A percentile compares a stretch with the other conserved stretches of the same genome.
These are phyloP conservation scores for Tolypocladium ophioglossoides DNA, from an alignment of 2,329 filamentous ascomycete genomes.

Conservation along the genomic window DNA sequence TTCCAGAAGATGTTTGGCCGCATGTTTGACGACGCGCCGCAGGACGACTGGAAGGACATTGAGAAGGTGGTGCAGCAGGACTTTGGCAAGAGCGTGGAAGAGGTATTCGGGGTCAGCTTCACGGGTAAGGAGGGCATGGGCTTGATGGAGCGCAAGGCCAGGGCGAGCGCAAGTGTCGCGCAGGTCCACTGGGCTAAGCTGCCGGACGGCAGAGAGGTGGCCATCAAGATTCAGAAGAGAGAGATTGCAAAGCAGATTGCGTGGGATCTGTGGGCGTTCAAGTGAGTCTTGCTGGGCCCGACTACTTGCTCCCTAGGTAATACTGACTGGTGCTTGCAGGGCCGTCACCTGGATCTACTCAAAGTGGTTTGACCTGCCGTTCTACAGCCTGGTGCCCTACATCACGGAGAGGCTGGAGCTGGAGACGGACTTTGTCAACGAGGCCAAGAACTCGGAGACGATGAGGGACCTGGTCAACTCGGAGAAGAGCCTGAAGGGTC, in stretches of 20 bases:
- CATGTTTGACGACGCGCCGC: conserved; percentile 97
- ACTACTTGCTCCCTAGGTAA: background rate
- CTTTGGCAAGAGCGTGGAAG: conserved; percentile 76
- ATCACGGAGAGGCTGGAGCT: conserved; percentile 85
- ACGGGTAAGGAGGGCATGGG: conserved; percentile 57
- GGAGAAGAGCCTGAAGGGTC: conserved; percentile 64
- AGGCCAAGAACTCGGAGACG: conserved; percentile 75
- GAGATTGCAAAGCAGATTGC: conserved; percentile 86
- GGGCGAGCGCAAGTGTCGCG: conserved; percentile 82
- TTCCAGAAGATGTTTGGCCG: conserved; percentile 92
- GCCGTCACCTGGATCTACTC: conserved; percentile 76
- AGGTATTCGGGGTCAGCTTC: conserved; percentile 88
- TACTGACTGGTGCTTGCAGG: conserved; percentile 23
- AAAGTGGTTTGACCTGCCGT: conserved; percentile 82
- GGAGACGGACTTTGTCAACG: conserved; percentile 90
- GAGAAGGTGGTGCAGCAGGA: conserved; percentile 79
- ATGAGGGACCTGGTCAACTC: conserved; percentile 69
- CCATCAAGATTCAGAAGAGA: conserved; percentile 91
- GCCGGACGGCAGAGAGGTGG: conserved; percentile 79
- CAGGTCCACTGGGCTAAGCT: conserved; percentile 93
- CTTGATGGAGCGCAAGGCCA: conserved; percentile 47
- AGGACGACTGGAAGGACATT: conserved; percentile 79
- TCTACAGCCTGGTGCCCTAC: conserved; percentile 85
- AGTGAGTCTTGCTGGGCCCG: conserved; percentile 36
- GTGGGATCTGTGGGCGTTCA: conserved; percentile 95